Base-by-base conservation (phyloP, 352 stramenopile species). In the Globisporangium emineosum region DNA sequence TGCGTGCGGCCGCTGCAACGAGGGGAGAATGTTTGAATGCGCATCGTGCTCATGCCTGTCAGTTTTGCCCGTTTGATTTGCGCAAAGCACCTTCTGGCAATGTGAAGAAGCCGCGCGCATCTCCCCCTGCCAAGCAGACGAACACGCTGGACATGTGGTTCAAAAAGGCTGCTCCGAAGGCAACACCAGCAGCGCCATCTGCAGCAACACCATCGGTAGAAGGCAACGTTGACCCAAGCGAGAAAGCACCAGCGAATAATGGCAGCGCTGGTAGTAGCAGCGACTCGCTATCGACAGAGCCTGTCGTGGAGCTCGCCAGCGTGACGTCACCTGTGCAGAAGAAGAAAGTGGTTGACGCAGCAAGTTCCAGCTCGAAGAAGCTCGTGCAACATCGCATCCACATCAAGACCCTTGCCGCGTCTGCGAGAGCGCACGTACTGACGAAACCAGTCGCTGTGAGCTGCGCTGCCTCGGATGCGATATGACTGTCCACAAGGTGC, bases 401-500 rank as follows among this genome's bases (percentile, higher is more conserved):
- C 58, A 75, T 90, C 60, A 87, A 74, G 79, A 90, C 62, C 67
- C 79, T 47, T 92, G 83, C 58, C 83, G 79, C 37, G 83, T 90
- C 10, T 92, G 81, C 40, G 77, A 83, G 23, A 74, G 57, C 43
- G 76, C 73, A 59, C 86, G 78, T 50, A 76, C 75, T 5, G 78
- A 88, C n/a, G 73, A 75, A 15, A 66, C 62, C 12, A 71, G 66
- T 57, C 70, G 83, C 15, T 91, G 83, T 30, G 80, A 89, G 59
- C 58, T 87, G 62, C 81, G 82, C 61, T 91, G 83, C 40, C 62
- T 71, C 23, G 73, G 66, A 21, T 90, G 78, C 66, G 75, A 80
- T 27, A 85, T 89, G 78, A 89, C 79, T 15, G 76, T 89, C 40
- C 79, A 92, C 70, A 88, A n/a, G n/a, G n/a, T n/a, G n/a, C n/a